Evolutionary conservation across 1,139 yeast species (phyloP), one percentile per base, ranked within the genome.

Genomic region (Debaryomyces sp.): DNA sequence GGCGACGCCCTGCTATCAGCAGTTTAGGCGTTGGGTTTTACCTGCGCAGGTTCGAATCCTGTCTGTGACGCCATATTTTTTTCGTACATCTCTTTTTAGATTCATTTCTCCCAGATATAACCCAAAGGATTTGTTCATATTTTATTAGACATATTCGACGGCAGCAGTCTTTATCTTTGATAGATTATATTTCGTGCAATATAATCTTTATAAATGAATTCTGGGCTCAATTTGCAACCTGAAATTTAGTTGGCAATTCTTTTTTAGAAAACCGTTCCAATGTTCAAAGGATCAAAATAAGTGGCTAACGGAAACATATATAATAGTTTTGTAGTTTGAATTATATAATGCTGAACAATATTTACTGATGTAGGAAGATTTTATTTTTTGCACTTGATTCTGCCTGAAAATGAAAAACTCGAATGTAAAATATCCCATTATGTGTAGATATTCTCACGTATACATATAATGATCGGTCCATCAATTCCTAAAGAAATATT

Each of bases 1-100:
- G 82, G 82, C 78, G 82, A 76, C 77, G 78, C 82, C 82, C 82
- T 78, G 82, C 82, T 78, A 77, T 54, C 12, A 57, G 80, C 72
- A 64, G 80, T 60, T 62, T 51, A 84, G 89, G 88, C 82, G 82
- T 81, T 84, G 88, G 85, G 88, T 79, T 81, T 74, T 83, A 80
- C 88, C 85, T 81, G 83, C 89, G 89, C 88, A 84, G 87, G 89
- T 84, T 84, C 89, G 89, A 84, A 84, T 84, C 89, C 87, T 84
- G 89, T 82, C 86, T 81, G 87, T 84, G 81, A 84, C 89, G 89
- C 49, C 58, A 63, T 68, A 64, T 72, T 72, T 78, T 74, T 33
- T 42, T 22, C 4, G 5, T 18, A 18, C 21, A 4, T 18, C 5
- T 18, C 4, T 18, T 3, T 18, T 18, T 4, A 18, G 21, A 18